A percentile compares a stretch with the other conserved stretches of the same genome.
These are phyloP conservation scores for Vitrella brassicaformis DNA, from an alignment of 73 alveolate genomes.

Conservation along the genomic window DNA sequence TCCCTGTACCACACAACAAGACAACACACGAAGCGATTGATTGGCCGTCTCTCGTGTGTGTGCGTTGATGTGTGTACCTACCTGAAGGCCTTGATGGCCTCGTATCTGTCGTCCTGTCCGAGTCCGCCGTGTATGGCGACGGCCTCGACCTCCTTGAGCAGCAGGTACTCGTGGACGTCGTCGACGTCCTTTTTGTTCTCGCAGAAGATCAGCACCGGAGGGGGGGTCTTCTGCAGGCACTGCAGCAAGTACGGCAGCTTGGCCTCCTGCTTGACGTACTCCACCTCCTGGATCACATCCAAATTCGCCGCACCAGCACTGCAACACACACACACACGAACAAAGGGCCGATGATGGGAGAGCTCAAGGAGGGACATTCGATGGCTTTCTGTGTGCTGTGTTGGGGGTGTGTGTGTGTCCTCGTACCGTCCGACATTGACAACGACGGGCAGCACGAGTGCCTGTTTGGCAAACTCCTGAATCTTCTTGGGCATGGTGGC, in stretches of 20 bases:
- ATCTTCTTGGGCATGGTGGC: conserved; percentile 39
- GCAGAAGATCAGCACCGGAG: conserved; percentile 44
- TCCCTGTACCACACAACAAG: background rate
- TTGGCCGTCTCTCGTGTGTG: background rate
- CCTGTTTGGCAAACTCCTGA: conserved; percentile 31
- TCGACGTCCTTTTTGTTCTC: conserved; percentile 47
- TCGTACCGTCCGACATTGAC: background rate
- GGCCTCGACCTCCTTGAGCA: conserved; percentile 34
- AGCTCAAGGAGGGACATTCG: background rate
- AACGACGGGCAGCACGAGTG: conserved; percentile 19
- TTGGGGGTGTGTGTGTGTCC: background rate
- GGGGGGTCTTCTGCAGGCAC: conserved; percentile 43
- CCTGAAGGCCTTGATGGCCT: conserved; percentile 28
- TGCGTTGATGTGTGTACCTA: background rate
- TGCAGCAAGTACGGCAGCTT: conserved; percentile 32
- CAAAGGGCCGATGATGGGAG: background rate
- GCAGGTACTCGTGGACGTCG: conserved; percentile 38
- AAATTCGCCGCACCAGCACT: conserved; percentile 39
- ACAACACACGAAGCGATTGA: background rate
- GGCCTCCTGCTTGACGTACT: conserved; percentile 39
- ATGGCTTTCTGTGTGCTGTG: background rate
- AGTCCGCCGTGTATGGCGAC: conserved; percentile 40
- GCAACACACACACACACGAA: background rate
- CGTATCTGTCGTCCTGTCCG: conserved; percentile 36
- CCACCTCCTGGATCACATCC: conserved; percentile 43